A percentile compares a stretch with the other conserved stretches of the same genome.
These are phyloP conservation scores for Ceratocystis cacaofunesta DNA, from an alignment of 2,329 filamentous ascomycete genomes.

Conservation along the genomic window DNA sequence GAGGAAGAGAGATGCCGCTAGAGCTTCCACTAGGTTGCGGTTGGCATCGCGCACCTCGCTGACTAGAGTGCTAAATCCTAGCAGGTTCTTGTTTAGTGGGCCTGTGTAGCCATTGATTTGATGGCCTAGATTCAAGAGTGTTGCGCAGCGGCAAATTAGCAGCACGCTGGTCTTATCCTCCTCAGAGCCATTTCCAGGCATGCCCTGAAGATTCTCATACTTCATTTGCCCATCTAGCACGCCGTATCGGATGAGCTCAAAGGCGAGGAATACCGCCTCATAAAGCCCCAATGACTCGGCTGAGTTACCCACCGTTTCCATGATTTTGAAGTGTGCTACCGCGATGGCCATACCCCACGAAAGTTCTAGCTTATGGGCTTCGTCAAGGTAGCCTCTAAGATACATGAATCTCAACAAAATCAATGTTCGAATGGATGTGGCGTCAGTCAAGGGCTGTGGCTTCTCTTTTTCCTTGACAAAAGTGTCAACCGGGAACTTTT, in stretches of 20 bases:
- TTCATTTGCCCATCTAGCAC: slow-evolving; percentile 57
- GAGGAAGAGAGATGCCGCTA: slow-evolving; percentile 66
- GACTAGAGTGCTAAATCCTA: slow-evolving; percentile 74
- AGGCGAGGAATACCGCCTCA: slow-evolving; percentile 66
- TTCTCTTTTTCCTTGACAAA: slow-evolving; percentile 42
- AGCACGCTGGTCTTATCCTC: slow-evolving; percentile 66
- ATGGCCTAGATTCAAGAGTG: slow-evolving; percentile 68
- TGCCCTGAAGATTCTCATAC: slow-evolving; percentile 39
- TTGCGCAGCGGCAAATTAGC: slow-evolving; percentile 74
- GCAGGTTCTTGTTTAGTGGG: slow-evolving; percentile 75
- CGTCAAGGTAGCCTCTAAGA: slow-evolving; percentile 69
- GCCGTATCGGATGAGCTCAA: slow-evolving; percentile 69
- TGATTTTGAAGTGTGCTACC: slow-evolving; percentile 48
- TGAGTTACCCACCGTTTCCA: slow-evolving; percentile 35
- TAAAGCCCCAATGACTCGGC: slow-evolving; percentile 40
- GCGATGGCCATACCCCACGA: slow-evolving; percentile 69
- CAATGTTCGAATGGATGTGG: slow-evolving; percentile 55
- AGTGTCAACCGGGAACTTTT: slow-evolving; percentile 55
- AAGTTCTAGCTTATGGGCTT: slow-evolving; percentile 58
- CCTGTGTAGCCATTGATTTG: slow-evolving; percentile 83
- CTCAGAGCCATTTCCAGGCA: slow-evolving; percentile 43
- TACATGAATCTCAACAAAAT: slow-evolving; percentile 81
- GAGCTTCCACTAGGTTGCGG: slow-evolving; percentile 71
- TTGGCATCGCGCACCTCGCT: slow-evolving; percentile 64
- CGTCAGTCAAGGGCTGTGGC: slow-evolving; percentile 46